Evolutionary conservation across 2,329 filamentous ascomycete species (phyloP), one percentile per base, ranked within the genome.

Genomic region (Orbilia blumenaviensis): DNA sequence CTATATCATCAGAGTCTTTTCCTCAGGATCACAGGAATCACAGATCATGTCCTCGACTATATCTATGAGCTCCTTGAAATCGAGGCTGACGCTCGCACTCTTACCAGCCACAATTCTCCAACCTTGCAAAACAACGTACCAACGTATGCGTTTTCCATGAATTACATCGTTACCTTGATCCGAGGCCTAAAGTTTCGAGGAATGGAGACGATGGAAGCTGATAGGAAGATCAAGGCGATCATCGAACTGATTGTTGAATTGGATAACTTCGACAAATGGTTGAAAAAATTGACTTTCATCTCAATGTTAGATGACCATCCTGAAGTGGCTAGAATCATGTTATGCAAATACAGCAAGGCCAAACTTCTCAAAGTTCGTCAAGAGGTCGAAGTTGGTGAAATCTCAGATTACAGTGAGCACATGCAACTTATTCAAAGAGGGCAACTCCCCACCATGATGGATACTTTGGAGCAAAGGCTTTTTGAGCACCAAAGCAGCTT

Each of bases 281-380:
- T 64, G 29, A 2, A 25, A 2, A 12, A 52, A 1, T 21, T 41
- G 10, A 14, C 18, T 12, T 72, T 72, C 18, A 46, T 44, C 12
- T 6, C 25, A 14, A 64, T 72, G 58, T 18, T 72, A 2, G 67
- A 72, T 23, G 58, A 72, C 1, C 52, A 64, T 38, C 38, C 67
- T 34, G 46, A 46, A 36, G 23, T 42, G 0, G 58, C 58, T 18
- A 42, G 58, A n/a, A 44, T 72, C 14, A 32, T 72, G 34, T 34
- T 72, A 16, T 58, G 61, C 14, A 62, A 18, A 3, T 44, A 25
- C 18, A 62, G 38, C 34, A 29, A 62, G 8, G 36, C 4, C 38
- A 41, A 41, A 21, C 56, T 29, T 2, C 12, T 23, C 36, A 29
- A 61, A 46, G 56, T 21, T n/a, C 12, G n/a, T 3, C 25, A 34